These are phyloP conservation scores for Solanum okadae DNA, from an alignment of 257 asterid genomes.

Conservation along the genomic window DNA sequence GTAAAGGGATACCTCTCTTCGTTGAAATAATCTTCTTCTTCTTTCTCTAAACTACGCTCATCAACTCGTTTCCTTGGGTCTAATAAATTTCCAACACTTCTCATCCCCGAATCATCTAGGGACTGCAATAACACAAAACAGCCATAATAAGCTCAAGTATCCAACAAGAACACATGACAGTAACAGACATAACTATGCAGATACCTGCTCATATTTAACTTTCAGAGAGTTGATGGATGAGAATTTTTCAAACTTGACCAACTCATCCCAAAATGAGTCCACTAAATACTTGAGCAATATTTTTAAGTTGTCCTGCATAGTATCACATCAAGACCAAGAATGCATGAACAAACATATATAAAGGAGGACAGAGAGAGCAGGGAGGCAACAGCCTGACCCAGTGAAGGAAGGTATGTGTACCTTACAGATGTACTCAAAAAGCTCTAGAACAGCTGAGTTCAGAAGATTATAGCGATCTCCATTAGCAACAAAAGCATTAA, in stretches of 20 bases:
- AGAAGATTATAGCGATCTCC: conserved; percentile 92
- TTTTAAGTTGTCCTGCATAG: conserved; percentile 78
- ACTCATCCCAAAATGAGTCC: conserved; percentile 81
- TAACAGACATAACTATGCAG: background rate
- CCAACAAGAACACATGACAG: background rate
- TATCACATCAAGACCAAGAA: background rate
- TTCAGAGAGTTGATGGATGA: conserved; percentile 60
- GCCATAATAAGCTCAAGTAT: background rate
- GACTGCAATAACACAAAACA: conserved; percentile 54
- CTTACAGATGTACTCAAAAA: conserved; percentile 78
- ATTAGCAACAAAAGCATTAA: conserved; percentile 77
- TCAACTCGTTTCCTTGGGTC: conserved; percentile 76
- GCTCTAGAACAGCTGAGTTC: conserved; percentile 87
- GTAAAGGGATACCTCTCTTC: conserved; percentile 68
- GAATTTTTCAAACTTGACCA: conserved; percentile 55
- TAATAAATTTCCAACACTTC: conserved; percentile 32
- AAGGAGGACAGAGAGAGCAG: background rate
- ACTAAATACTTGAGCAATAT: conserved; percentile 61
- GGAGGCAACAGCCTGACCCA: background rate
- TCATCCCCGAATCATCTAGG: conserved; percentile 50
- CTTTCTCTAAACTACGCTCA: conserved; percentile 92
- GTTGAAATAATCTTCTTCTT: conserved; percentile 90
- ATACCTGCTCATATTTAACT: conserved; percentile 93
- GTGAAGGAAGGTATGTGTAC: conserved; percentile 16
- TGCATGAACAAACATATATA: background rate